phyloP scores from a whole-genome alignment of 2,329 filamentous ascomycete species.

The Pseudogymnoascus sp. region DNA sequence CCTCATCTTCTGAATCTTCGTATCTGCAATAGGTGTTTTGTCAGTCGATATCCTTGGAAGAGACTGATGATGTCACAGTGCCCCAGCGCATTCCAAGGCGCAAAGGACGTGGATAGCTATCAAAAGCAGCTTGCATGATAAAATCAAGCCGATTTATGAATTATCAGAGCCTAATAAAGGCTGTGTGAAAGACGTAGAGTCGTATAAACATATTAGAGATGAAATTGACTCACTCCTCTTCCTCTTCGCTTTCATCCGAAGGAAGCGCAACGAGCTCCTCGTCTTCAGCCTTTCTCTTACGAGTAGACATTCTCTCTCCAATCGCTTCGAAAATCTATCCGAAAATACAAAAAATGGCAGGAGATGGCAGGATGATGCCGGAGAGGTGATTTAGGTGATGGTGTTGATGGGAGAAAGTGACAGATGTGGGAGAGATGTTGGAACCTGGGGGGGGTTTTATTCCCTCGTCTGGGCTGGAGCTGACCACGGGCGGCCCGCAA shows the following conservation, averaged over 20 bases:
- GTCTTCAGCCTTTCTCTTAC: constrained; percentile 23
- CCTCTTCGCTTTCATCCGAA: constrained; percentile 25
- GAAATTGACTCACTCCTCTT: constrained; percentile 23
- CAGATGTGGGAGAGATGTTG: background rate
- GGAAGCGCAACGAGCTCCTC: constrained; percentile 27
- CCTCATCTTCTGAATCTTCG: constrained; percentile 29
- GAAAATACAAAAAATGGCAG: background rate
- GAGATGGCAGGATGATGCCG: background rate
- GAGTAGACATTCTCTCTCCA: constrained; percentile 3
- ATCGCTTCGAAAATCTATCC: background rate
- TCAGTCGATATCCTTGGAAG: constrained; percentile 18
- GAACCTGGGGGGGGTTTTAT: constrained; percentile 1
- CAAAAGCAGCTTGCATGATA: background rate
- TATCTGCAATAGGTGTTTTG: constrained; percentile 17
- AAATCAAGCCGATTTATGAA: background rate
- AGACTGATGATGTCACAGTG: constrained; percentile 1
- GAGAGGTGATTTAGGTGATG: constrained; percentile 6
- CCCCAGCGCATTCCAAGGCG: background rate
- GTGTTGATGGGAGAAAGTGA: constrained; percentile 8
- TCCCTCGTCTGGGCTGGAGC: background rate
- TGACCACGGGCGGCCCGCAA: background rate
- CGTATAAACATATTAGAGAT: background rate
- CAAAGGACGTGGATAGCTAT: background rate
- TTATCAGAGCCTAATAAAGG: background rate
- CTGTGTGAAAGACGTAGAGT: background rate